Percentiles rank a stretch among this genome's conserved stretches.
Evolutionary conservation across 306 rosid species (phyloP).

Genomic region (Neltuma alba): DNA sequence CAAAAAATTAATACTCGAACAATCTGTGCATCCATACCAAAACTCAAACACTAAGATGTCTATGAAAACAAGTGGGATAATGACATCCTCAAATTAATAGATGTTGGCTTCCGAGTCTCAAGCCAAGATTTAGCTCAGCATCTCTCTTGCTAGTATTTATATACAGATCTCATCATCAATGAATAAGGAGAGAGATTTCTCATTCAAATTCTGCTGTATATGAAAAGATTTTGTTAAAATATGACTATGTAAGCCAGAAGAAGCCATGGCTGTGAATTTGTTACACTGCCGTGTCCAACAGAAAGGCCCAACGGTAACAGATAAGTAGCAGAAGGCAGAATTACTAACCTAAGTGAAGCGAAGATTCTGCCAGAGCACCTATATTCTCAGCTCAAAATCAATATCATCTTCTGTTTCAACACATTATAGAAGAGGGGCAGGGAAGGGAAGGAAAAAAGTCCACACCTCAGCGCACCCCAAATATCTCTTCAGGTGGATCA

Average conservation of each 20-base stretch:
- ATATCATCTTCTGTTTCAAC: not conserved
- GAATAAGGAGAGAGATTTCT: not conserved
- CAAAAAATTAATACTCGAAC: not conserved
- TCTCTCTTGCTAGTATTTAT: not conserved
- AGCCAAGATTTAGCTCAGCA: too few species aligned
- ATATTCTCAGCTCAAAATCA: not conserved
- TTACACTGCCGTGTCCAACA: not conserved
- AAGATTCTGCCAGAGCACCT: not conserved
- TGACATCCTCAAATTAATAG: not conserved
- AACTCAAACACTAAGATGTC: not conserved
- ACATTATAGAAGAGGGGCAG: not conserved
- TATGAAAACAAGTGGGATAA: not conserved
- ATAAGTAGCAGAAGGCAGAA: not conserved
- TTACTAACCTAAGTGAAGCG: not conserved
- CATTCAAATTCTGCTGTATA: not conserved
- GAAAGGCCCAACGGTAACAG: not conserved
- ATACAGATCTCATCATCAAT: not conserved
- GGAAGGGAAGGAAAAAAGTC: not conserved
- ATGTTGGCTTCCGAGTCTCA: not conserved
- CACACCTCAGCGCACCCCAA: constrained; percentile 73
- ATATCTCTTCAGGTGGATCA: constrained; percentile 93
- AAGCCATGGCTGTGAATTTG: not conserved
- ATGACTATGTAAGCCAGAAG: not conserved
- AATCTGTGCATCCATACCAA: not conserved
- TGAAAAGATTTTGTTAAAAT: not conserved